Percentiles rank a stretch among this genome's conserved stretches.
Evolutionary conservation across 2,329 filamentous ascomycete genomes (phyloP).

Genomic region (Cucurbitaria berberidis): DNA sequence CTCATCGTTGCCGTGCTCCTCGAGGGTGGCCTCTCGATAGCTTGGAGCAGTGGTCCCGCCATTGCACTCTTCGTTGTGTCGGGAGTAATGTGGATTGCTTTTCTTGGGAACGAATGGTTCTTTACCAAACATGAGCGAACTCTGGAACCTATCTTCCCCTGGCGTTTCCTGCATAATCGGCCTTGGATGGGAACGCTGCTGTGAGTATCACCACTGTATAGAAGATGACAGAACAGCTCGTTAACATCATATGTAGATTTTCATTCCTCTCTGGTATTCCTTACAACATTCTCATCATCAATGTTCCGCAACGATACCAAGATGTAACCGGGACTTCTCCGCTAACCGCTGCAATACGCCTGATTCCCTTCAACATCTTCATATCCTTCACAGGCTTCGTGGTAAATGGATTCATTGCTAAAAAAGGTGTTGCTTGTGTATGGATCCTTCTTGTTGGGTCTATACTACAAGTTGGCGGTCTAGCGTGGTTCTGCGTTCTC

Average conservation of each 20-base stretch:
- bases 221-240: too few relatives aligned
- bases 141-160: constrained; percentile 9
- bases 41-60: constrained; percentile 7
- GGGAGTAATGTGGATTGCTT: constrained; percentile 6
- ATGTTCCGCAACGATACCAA: neutral
- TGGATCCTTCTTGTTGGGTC: too few relatives aligned
- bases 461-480: too few relatives aligned
- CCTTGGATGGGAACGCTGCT: constrained; percentile 5
- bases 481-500: too few relatives aligned
- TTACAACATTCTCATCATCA: neutral
- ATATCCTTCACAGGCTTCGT: too few relatives aligned
- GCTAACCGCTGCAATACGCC: neutral
- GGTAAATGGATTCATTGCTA: too few relatives aligned
- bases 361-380: too few relatives aligned
- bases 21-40: neutral
- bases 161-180: constrained; percentile 4
- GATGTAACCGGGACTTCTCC: neutral
- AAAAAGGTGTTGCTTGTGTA: too few relatives aligned
- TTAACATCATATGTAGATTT: neutral
- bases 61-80: constrained; percentile 5
- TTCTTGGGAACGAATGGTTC: constrained; percentile 6
- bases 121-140: neutral
- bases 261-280: neutral
- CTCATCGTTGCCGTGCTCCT: neutral
- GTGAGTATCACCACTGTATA: neutral